Percentiles rank a stretch among this genome's conserved stretches.
Evolutionary conservation across 2,329 filamentous ascomycete genomes (phyloP).

Genomic region (Dichotomopilus funicola): DNA sequence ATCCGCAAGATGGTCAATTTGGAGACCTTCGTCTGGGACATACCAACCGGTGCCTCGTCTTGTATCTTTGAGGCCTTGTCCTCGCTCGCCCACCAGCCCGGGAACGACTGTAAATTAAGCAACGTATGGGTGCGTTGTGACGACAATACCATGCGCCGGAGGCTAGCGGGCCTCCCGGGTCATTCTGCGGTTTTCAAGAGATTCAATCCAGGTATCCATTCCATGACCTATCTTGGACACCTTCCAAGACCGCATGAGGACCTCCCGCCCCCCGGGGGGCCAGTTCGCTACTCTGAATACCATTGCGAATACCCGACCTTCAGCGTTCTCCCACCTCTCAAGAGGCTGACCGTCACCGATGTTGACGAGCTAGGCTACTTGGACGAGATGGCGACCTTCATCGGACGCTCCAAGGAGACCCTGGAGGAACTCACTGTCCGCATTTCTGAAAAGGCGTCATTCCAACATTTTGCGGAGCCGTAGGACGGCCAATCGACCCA

Average conservation of each 20-base stretch:
- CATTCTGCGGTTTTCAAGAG: too few species aligned
- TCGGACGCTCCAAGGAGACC: conserved; percentile 60
- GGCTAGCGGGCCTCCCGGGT: conserved; percentile 20
- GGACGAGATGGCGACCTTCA: conserved; percentile 73
- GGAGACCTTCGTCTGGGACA: conserved; percentile 81
- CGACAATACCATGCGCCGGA: conserved; percentile 55
- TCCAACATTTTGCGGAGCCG: conserved; percentile 48
- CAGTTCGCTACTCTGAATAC: conserved; percentile 44
- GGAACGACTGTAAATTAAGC: conserved; percentile 59
- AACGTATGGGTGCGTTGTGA: conserved; percentile 79
- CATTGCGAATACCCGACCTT: conserved; percentile 74
- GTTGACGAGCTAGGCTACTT: conserved; percentile 78
- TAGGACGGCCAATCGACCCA: conserved; percentile 61
- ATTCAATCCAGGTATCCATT: too few species aligned
- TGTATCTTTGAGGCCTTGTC: conserved; percentile 76
- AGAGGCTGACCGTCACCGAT: conserved; percentile 69
- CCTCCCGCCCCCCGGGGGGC: conserved; percentile 30
- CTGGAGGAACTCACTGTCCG: conserved; percentile 69
- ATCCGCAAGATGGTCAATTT: conserved; percentile 77
- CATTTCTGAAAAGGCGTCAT: conserved; percentile 47
- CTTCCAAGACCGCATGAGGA: conserved; percentile 12
- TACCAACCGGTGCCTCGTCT: conserved; percentile 76
- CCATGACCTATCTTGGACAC: too few species aligned
- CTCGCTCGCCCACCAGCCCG: conserved; percentile 57
- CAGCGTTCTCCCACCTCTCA: conserved; percentile 67